Conservation (phyloP, 495 filamentous ascomycete species). For the Wilcoxina mikolae region DNA sequence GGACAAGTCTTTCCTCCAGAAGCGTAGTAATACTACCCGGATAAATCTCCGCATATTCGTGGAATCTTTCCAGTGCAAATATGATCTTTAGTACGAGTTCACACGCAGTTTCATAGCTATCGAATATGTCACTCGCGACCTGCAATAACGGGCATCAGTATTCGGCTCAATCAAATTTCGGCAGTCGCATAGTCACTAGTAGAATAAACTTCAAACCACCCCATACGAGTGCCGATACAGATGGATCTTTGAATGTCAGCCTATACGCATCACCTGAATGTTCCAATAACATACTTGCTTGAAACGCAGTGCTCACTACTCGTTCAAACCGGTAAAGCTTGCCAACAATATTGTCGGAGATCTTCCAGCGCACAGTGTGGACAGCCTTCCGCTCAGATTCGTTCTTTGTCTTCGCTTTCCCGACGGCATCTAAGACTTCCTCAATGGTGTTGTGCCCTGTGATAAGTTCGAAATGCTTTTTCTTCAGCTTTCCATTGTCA, state of each 20-base stretch:
- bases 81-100: constrained; percentile 4
- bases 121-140: constrained; percentile 4
- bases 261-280: neutral
- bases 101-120: constrained; percentile 4
- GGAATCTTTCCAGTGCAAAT: constrained; percentile 5
- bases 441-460: neutral
- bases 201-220: constrained; percentile 6
- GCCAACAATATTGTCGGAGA: neutral
- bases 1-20: constrained; percentile 2
- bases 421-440: constrained; percentile 1
- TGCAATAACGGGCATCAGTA: neutral
- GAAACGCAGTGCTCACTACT: constrained; percentile 1
- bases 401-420: constrained; percentile 3
- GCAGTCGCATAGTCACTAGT: neutral
- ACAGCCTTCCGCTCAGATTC: constrained; percentile 4
- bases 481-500: constrained; percentile 24
- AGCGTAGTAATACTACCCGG: constrained; percentile 1
- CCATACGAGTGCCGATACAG: constrained; percentile 3
- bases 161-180: neutral
- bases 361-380: neutral
- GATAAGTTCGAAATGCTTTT: neutral
- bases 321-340: constrained; percentile 1
- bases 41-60: neutral
- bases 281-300: neutral
- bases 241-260: neutral